These are phyloP conservation scores for Lichenothelia convexa DNA, from an alignment of 495 filamentous ascomycete genomes.

Conservation along the genomic window DNA sequence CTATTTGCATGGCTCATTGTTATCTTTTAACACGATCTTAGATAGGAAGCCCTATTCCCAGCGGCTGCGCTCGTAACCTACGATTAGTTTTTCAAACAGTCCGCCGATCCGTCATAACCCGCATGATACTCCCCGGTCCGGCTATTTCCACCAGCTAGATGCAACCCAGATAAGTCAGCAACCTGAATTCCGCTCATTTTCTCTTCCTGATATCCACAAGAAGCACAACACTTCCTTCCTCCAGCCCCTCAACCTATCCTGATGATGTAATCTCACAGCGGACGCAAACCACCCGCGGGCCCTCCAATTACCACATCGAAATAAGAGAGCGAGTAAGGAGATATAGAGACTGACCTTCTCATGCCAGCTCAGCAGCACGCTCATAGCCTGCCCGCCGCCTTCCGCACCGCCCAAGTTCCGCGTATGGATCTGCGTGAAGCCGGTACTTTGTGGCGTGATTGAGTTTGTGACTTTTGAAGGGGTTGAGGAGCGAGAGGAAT, in stretches of 20 bases:
- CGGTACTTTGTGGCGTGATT: conserved; percentile 63
- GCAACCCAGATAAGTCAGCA: conserved; percentile 1
- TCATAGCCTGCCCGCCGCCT: conserved; percentile 73
- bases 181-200: background rate
- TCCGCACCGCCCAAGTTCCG: conserved; percentile 42
- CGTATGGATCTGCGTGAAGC: conserved; percentile 65
- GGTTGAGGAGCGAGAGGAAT: conserved; percentile 12
- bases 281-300: too few relatives aligned
- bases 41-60: too few relatives aligned
- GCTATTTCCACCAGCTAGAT: conserved; percentile 65
- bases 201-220: background rate
- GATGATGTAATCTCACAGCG: too few relatives aligned
- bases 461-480: conserved; percentile 11
- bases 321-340: background rate
- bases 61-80: too few relatives aligned
- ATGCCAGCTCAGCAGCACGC: conserved; percentile 84
- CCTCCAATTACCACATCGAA: background rate
- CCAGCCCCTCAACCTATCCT: background rate
- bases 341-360: conserved; percentile 43
- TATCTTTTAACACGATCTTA: too few relatives aligned
- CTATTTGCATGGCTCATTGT: too few relatives aligned
- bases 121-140: conserved; percentile 68
- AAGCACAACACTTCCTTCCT: background rate
- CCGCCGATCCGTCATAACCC: conserved; percentile 81
- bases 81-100: too few relatives aligned